phyloP scores from a whole-genome alignment of 768 basidiomycete genomes.

The Amanita fuliginea region DNA sequence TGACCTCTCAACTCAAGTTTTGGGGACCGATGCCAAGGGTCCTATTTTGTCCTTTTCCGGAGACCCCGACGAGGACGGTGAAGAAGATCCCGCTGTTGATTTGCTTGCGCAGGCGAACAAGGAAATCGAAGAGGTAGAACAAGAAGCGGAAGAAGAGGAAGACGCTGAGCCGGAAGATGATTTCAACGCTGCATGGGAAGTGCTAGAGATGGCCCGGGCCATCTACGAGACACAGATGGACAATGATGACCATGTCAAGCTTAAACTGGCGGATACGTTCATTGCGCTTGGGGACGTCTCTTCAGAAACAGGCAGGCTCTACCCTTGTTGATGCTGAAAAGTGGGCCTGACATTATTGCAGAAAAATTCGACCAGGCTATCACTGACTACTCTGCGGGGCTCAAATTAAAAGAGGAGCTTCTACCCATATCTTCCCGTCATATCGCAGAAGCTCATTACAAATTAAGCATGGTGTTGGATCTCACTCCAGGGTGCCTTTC shows the following conservation, averaged over 20 bases:
- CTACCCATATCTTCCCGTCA: conserved; percentile 86
- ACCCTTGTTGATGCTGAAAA: neutral
- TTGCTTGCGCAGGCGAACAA: conserved; percentile 40
- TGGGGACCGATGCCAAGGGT: conserved; percentile 28
- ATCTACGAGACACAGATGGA: conserved; percentile 66
- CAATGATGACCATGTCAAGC: conserved; percentile 49
- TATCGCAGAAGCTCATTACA: conserved; percentile 90
- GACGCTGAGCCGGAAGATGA: conserved; percentile 89
- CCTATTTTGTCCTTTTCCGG: conserved; percentile 74
- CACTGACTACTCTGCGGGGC: conserved; percentile 71
- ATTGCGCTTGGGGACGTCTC: conserved; percentile 93
- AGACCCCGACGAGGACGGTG: conserved; percentile 55
- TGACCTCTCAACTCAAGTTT: conserved; percentile 10
- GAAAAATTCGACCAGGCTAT: conserved; percentile 97
- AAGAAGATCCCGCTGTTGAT: conserved; percentile 45
- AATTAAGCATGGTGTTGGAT: conserved; percentile 88
- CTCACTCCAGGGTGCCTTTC: conserved; percentile 76
- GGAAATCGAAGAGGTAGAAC: conserved; percentile 38
- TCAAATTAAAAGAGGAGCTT: conserved; percentile 59
- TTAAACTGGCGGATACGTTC: conserved; percentile 87
- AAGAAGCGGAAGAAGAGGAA: conserved; percentile 46
- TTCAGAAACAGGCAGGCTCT: conserved; percentile 77
- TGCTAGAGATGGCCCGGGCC: conserved; percentile 86
- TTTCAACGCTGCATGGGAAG: conserved; percentile 96
- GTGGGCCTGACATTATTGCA: conserved; percentile 17